Conservation (phyloP, 192 early-diverging fungal genomes). For the Coemansia sp. region DNA sequence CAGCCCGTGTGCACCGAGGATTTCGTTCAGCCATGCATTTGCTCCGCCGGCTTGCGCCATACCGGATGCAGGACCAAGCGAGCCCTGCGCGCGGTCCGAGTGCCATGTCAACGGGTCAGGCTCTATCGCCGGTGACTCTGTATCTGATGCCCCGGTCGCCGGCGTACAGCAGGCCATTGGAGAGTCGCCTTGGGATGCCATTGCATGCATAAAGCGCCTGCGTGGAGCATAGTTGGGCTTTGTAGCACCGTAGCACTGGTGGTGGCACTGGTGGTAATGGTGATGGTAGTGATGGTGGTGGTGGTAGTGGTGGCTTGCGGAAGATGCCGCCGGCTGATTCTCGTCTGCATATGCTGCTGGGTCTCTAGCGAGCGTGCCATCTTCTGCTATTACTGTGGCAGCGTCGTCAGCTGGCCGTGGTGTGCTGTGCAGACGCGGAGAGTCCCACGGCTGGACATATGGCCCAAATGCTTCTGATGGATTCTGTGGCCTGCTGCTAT, state of each 20-base stretch:
- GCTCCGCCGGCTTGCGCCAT: not conserved
- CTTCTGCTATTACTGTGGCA: conserved; percentile 12
- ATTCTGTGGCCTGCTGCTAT: not conserved
- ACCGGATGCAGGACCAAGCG: not conserved
- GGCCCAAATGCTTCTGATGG: conserved; percentile 3
- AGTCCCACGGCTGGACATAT: conserved; percentile 17
- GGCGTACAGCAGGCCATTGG: too few species aligned
- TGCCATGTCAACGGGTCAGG: conserved; percentile 35
- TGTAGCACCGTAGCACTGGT: conserved; percentile 7
- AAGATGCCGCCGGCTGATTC: not conserved
- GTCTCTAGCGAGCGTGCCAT: not conserved
- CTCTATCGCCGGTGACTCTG: not conserved
- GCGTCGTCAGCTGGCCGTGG: conserved; percentile 2
- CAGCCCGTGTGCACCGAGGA: conserved; percentile 24
- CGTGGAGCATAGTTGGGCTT: conserved; percentile 5
- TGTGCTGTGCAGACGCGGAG: conserved; percentile 3
- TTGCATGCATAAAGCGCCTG: conserved; percentile 9
- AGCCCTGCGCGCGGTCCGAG: conserved; percentile 8
- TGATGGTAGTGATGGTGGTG: conserved; percentile 27
- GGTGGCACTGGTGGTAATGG: conserved; percentile 28
- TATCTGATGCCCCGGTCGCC: too few species aligned
- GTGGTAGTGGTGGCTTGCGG: not conserved
- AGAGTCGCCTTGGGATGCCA: not conserved
- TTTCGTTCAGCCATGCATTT: conserved; percentile 30
- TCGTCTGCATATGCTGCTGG: conserved; percentile 1